A percentile compares a stretch with the other conserved stretches of the same genome.
These are phyloP conservation scores for Tetradesmus lagerheimii DNA, from an alignment of 139 green algal species.

Conservation along the genomic window DNA sequence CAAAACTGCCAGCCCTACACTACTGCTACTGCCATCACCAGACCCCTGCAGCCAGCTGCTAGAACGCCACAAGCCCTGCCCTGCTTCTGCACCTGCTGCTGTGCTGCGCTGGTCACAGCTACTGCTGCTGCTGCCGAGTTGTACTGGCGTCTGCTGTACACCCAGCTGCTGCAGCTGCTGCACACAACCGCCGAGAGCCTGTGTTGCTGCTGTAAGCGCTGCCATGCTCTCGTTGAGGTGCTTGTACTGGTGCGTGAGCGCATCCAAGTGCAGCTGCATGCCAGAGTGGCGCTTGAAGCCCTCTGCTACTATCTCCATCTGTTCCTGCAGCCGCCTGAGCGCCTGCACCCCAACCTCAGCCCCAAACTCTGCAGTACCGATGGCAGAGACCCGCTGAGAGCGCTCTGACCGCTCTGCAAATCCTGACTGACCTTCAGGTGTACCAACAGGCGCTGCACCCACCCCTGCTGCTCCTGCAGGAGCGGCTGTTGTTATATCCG, in stretches of 20 bases:
- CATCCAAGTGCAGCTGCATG: slow-evolving; percentile 44
- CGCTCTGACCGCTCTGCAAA: not conserved
- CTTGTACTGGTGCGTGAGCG: slow-evolving; percentile 45
- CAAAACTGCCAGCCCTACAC: not conserved
- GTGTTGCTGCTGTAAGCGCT: slow-evolving; percentile 22
- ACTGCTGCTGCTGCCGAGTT: not conserved
- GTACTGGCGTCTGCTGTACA: not conserved
- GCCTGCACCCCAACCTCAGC: slow-evolving; percentile 5
- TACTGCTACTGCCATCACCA: not conserved
- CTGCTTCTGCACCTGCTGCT: not conserved
- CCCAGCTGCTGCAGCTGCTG: slow-evolving; percentile 3
- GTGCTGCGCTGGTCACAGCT: not conserved
- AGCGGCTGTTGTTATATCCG: not conserved
- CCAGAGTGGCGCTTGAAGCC: slow-evolving; percentile 43
- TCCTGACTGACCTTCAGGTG: not conserved
- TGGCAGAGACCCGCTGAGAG: not conserved
- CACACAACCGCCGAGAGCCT: not conserved
- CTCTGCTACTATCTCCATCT: slow-evolving; percentile 30
- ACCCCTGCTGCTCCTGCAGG: not conserved
- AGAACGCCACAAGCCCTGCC: not conserved
- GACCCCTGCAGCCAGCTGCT: not conserved
- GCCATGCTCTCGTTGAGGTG: slow-evolving; percentile 35
- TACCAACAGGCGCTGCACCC: not conserved
- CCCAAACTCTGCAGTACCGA: not conserved
- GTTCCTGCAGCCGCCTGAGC: slow-evolving; percentile 23